phyloP scores from a whole-genome alignment of 257 asterid genomes.

The Rauvolfia tetraphylla region DNA sequence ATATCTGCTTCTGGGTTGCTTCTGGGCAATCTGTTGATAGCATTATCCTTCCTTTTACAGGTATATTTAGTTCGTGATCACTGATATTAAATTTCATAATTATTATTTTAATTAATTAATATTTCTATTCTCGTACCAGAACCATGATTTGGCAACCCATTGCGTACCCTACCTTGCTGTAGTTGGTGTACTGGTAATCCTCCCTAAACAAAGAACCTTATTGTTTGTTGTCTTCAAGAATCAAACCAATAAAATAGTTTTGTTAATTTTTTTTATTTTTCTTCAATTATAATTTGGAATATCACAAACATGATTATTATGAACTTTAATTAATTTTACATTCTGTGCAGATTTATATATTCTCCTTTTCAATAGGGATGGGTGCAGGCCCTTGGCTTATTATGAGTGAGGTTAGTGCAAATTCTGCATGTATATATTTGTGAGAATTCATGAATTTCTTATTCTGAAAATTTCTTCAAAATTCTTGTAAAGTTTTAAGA shows the following conservation, averaged over 20 bases:
- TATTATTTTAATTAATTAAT: not conserved
- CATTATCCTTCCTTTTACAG: slow-evolving; percentile 20
- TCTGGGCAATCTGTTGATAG: slow-evolving; percentile 21
- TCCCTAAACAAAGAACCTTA: no score
- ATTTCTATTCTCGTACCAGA: not conserved
- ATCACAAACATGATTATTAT: not conserved
- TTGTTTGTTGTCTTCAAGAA: not conserved
- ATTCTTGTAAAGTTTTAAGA: no score
- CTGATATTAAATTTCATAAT: not conserved
- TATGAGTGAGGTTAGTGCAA: slow-evolving; percentile 25
- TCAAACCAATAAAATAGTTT: not conserved
- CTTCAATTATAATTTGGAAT: not conserved
- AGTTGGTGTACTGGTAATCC: slow-evolving; percentile 18
- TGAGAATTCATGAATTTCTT: not conserved
- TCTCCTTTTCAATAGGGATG: slow-evolving; percentile 28
- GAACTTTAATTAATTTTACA: no score
- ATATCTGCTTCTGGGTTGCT: slow-evolving; percentile 26
- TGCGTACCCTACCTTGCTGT: slow-evolving; percentile 17
- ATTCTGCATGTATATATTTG: not conserved
- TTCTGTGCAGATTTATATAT: slow-evolving; percentile 18
- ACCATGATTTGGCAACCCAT: slow-evolving; percentile 5
- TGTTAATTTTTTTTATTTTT: not conserved
- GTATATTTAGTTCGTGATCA: not conserved
- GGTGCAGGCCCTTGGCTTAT: slow-evolving; percentile 33
- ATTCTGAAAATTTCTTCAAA: not conserved